phyloP scores from a whole-genome alignment of 495 filamentous ascomycete genomes.

The Talaromyces adpressus region DNA sequence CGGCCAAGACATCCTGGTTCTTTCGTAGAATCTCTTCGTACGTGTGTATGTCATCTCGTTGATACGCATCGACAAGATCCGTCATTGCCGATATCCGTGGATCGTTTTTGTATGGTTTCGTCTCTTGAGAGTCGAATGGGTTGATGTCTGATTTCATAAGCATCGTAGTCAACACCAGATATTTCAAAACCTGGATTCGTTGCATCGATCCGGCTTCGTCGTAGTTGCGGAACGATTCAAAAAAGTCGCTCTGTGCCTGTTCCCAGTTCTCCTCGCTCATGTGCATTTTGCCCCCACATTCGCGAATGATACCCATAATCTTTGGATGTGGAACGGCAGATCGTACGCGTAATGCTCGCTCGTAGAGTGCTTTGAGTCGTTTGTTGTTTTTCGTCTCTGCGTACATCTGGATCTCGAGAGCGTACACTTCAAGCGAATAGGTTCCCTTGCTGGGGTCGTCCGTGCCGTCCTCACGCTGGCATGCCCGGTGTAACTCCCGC shows the following conservation, averaged over 20 bases:
- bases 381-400: conserved; percentile 96
- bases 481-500: conserved; percentile 80
- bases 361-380: conserved; percentile 86
- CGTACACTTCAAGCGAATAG: conserved; percentile 91
- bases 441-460: conserved; percentile 97
- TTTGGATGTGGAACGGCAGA: conserved; percentile 97
- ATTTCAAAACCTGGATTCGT: conserved; percentile 95
- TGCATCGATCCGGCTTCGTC: conserved; percentile 95
- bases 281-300: conserved; percentile 99
- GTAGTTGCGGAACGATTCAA: conserved; percentile 98
- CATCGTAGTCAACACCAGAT: conserved; percentile 94
- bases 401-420: conserved; percentile 98
- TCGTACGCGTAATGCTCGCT: conserved; percentile 79
- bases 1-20: conserved; percentile 81
- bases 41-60: conserved; percentile 85
- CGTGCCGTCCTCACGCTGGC: conserved; percentile 78
- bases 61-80: conserved; percentile 91
- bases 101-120: conserved; percentile 97
- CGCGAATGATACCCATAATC: conserved; percentile 97
- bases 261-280: conserved; percentile 99
- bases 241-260: conserved; percentile 93
- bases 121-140: conserved; percentile 97
- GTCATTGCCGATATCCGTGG: conserved; percentile 95
- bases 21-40: conserved; percentile 84
- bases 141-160: conserved; percentile 99